Base-by-base conservation (phyloP, 163 green algal species). In the Chlamydomonas reinhardtii region DNA sequence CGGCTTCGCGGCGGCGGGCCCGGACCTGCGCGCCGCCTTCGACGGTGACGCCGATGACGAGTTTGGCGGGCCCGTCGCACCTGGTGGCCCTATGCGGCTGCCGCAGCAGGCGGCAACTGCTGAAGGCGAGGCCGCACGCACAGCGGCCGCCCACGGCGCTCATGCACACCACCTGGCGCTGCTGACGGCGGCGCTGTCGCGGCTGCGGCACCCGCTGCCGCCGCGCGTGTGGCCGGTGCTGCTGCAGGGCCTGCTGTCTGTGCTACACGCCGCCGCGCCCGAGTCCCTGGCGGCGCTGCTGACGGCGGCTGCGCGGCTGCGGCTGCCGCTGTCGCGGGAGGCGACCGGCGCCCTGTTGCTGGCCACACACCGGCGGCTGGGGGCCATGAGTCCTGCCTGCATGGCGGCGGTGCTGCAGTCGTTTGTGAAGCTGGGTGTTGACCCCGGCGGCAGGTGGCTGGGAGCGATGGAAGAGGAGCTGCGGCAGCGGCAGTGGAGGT, bases 291-390 rank as follows among this genome's bases (percentile, higher is more conserved):
- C 66, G 11, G 31, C 70, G n/a, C 78, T 85, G 66, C 65, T 85
- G 48, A 27, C 66, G 22, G 78, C 78, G 52, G 78, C 78, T 12
- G 78, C 78, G 68, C 9, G 29, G 65, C 68, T 85, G 31, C 78
- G 32, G 66, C 78, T 85, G 66, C 78, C 66, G 31, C 66, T 85
- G 78, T 52, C 65, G 24, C 78, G 78, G 8, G 78, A 85, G 32
- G 66, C 76, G 32, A 68, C 68, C 14, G 83, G 83, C 32, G 27
- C 64, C 4, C 35, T 89, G 74, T 66, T 89, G 31, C 74, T 89
- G 74, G 74, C 74, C 14, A 80, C 74, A 48, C 83, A 89, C 83
- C 83, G 83, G 34, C 83, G 68, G 22, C 68, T 89, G 83, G 32
- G 61, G 9, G 24, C 34, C 65, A 74, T 89, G 29, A 70, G 39